Base-by-base conservation (phyloP, 2,329 filamentous ascomycete genomes). In the Venturia aucupariae region DNA sequence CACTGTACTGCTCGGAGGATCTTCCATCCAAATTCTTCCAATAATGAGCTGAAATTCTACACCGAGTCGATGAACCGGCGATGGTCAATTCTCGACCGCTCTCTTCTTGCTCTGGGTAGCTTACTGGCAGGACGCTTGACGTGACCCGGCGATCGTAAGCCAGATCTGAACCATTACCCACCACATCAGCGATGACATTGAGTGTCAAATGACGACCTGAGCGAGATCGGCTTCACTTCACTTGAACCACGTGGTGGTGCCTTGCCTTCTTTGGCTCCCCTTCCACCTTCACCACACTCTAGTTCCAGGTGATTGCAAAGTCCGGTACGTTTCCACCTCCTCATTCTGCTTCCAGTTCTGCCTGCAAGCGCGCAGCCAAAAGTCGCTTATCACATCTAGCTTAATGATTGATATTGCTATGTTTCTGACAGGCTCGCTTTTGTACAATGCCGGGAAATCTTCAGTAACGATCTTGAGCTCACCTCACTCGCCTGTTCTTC, bases 191-290 rank as follows among this genome's bases (percentile, higher is more conserved):
- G 15, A 57, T n/a, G 3, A 8, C 30, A 57, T n/a, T n/a, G n/a
- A n/a, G 15, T 57, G 51, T 57, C 27, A 57, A 15, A 57, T 57
- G 51, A 57, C 19, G 8, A 35, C n/a, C 19, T 19, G 8, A 32
- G 51, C 51, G 46, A 51, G 46, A 51, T 27, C 11, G 30, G 15
- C 44, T 46, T 51, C 46, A 51, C 51, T 57, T 57, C 51, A 57
- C 51, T 57, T 57, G 30, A 30, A 35, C 51, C 51, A 35, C 30
- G 15, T 57, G n/a, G 27, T 35, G 51, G 15, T 35, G 7, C 30
- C 30, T 32, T 15, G 8, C 51, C 27, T 57, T 35, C 13, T 13
- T 11, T 57, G 10, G 4, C 27, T 10, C n/a, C 4, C 10, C 22
- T 8, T 27, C 44, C 51, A 35, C 27, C 30, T 32, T 57, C 27